A percentile compares a stretch with the other conserved stretches of the same genome.
These are phyloP conservation scores for Priceomyces medius DNA, from an alignment of 805 yeast genomes.

Conservation along the genomic window DNA sequence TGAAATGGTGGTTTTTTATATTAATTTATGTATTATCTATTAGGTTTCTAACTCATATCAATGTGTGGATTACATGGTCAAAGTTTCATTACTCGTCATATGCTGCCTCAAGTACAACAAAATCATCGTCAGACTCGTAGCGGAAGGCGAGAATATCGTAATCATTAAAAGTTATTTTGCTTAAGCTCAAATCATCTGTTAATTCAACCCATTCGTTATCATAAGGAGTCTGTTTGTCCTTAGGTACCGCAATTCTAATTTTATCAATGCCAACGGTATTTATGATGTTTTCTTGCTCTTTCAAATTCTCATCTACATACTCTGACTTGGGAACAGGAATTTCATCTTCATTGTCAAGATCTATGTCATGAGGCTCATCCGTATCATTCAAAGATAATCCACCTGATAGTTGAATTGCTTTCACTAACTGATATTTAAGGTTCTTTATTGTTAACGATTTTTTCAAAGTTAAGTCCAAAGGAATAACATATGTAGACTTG, in stretches of 20 bases:
- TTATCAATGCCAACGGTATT: conserved; percentile 16
- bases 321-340: conserved; percentile 42
- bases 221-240: conserved; percentile 34
- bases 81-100: conserved; percentile 25
- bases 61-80: background rate
- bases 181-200: conserved; percentile 25
- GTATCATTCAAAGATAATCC: conserved; percentile 39
- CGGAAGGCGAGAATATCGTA: conserved; percentile 44
- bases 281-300: conserved; percentile 5
- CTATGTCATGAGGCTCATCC: conserved; percentile 17
- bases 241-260: conserved; percentile 42
- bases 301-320: conserved; percentile 15
- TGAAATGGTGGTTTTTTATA: background rate
- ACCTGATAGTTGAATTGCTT: conserved; percentile 47
- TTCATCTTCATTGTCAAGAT: conserved; percentile 21
- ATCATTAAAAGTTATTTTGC: conserved; percentile 35
- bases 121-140: conserved; percentile 33
- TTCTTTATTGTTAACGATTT: conserved; percentile 16
- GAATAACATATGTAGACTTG: conserved; percentile 29
- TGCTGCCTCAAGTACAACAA: conserved; percentile 33
- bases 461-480: conserved; percentile 20
- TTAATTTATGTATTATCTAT: background rate
- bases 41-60: background rate
- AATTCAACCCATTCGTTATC: conserved; percentile 36
- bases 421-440: conserved; percentile 26